Percentiles rank a stretch among this genome's conserved stretches.
phyloP scores from a whole-genome alignment of 306 rosid species.

The Calophaca sinica region DNA sequence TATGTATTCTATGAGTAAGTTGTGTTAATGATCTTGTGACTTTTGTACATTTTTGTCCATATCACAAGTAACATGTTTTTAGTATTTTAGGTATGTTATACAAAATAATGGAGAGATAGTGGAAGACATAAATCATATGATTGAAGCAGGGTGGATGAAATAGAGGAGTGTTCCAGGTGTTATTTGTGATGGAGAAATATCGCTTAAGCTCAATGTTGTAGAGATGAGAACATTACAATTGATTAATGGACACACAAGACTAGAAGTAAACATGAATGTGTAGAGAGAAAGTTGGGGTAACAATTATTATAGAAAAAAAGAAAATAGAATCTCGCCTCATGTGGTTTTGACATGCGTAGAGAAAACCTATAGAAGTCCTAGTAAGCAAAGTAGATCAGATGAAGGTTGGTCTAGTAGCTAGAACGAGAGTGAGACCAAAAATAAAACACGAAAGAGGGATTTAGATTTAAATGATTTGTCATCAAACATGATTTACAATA shows the following conservation, averaged over 20 bases:
- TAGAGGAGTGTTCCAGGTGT: too few relatives aligned
- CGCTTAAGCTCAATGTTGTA: not conserved
- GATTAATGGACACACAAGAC: not conserved
- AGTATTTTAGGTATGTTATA: too few relatives aligned
- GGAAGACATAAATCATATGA: too few relatives aligned
- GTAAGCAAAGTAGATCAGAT: not conserved
- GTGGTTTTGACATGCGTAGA: not conserved
- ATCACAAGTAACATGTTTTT: too few relatives aligned
- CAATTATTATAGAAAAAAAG: not conserved
- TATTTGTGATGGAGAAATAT: not conserved
- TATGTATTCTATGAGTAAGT: too few relatives aligned
- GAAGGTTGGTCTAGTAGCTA: not conserved
- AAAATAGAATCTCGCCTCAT: not conserved
- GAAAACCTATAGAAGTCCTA: not conserved
- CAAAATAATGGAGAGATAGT: too few relatives aligned
- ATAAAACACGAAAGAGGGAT: too few relatives aligned
- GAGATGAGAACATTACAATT: not conserved
- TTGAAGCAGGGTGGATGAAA: too few relatives aligned
- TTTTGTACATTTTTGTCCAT: too few relatives aligned
- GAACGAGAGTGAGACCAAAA: not conserved
- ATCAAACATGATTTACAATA: not conserved
- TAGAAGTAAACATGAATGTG: not conserved
- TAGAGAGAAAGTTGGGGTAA: not conserved
- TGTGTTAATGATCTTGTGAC: too few relatives aligned
- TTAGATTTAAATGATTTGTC: constrained; percentile 4